These are phyloP conservation scores for Fusarium sp. DNA, from an alignment of 2,329 filamentous ascomycete species.

Conservation along the genomic window DNA sequence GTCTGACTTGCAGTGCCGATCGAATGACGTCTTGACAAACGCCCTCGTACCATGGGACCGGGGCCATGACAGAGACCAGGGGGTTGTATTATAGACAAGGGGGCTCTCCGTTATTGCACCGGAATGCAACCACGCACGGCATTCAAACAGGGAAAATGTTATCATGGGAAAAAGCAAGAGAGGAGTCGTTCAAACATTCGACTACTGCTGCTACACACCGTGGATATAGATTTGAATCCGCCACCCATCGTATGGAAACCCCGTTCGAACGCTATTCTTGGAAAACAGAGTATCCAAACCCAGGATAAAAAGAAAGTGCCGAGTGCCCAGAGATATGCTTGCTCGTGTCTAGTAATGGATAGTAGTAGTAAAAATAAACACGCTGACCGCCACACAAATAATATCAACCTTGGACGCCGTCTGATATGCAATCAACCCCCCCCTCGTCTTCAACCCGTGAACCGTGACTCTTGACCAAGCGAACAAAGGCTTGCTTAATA, in stretches of 20 bases:
- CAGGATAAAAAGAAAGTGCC: slow-evolving; percentile 29
- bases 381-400: slow-evolving; percentile 24
- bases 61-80: background rate
- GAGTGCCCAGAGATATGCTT: slow-evolving; percentile 20
- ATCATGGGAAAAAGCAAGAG: background rate
- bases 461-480: slow-evolving; percentile 4
- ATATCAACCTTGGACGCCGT: slow-evolving; percentile 30
- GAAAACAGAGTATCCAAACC: slow-evolving; percentile 16
- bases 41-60: background rate
- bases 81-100: background rate
- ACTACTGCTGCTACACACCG: background rate
- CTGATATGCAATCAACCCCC: slow-evolving; percentile 35
- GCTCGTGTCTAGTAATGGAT: slow-evolving; percentile 29
- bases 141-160: background rate
- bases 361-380: slow-evolving; percentile 23
- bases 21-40: slow-evolving; percentile 5
- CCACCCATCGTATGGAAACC: background rate
- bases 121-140: background rate
- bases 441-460: background rate
- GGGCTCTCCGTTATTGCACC: background rate
- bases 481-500: slow-evolving; percentile 49
- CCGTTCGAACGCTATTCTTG: background rate
- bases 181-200: background rate
- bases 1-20: slow-evolving; percentile 4
- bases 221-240: slow-evolving; percentile 2